These are phyloP conservation scores for Podospora comata DNA, from an alignment of 495 filamentous ascomycete species.

Conservation along the genomic window DNA sequence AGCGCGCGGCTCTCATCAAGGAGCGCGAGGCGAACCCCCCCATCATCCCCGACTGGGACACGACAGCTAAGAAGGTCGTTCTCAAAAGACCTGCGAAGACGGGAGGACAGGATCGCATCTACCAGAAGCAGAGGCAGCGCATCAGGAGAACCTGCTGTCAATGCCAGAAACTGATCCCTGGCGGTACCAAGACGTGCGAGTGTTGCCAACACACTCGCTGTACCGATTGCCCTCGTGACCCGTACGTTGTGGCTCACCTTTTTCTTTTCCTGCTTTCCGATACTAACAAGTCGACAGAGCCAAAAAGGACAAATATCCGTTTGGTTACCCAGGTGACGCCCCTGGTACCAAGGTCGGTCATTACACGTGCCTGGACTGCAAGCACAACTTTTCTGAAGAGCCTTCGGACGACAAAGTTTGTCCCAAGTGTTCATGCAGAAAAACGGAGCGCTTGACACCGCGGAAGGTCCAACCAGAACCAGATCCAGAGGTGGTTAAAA, in stretches of 20 bases:
- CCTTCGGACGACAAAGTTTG: constrained; percentile 49
- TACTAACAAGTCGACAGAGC: constrained; percentile 46
- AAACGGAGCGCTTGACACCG: constrained; percentile 50
- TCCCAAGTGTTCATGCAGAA: constrained; percentile 58
- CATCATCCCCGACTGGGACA: constrained; percentile 48
- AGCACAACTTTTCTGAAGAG: constrained; percentile 49
- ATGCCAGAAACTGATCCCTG: constrained; percentile 62
- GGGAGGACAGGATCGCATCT: constrained; percentile 66
- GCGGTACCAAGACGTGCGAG: constrained; percentile 52
- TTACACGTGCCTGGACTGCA: constrained; percentile 65
- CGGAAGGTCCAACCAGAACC: constrained; percentile 59
- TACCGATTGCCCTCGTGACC: constrained; percentile 75
- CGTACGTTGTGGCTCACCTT: constrained; percentile 53
- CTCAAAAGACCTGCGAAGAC: constrained; percentile 62
- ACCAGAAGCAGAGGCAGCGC: constrained; percentile 63
- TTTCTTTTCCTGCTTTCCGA: constrained; percentile 10
- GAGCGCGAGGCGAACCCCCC: constrained; percentile 48
- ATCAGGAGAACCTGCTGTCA: constrained; percentile 73
- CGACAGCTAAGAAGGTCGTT: constrained; percentile 39
- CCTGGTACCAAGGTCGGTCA: constrained; percentile 46
- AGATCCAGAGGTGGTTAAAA: constrained; percentile 62
- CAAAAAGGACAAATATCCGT: constrained; percentile 69
- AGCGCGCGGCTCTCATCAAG: constrained; percentile 44
- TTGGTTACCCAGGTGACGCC: constrained; percentile 73
- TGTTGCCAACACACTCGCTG: constrained; percentile 75